Conservation (phyloP, 768 basidiomycete species). For the Macrocybe gigantea region DNA sequence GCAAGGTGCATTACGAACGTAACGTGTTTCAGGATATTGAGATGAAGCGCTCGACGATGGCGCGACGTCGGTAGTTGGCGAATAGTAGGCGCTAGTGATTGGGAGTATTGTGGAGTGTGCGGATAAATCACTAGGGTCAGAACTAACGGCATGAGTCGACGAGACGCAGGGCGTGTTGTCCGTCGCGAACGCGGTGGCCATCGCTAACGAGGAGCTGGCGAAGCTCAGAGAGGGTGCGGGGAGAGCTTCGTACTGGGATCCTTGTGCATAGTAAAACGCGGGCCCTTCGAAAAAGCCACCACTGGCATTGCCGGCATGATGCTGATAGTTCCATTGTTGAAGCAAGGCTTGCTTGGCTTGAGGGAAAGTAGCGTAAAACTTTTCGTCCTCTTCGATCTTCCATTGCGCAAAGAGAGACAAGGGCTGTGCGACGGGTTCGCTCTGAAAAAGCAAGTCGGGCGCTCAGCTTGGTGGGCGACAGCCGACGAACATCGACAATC, state of each 20-base stretch:
- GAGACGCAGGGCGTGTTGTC: background rate
- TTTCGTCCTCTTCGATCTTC: conserved; percentile 29
- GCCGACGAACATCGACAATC: too few species aligned
- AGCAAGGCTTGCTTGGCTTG: conserved; percentile 19
- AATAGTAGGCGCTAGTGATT: background rate
- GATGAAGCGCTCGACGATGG: too few species aligned
- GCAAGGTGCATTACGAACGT: too few species aligned
- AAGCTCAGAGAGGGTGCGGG: too few species aligned
- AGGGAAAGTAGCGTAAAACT: conserved; percentile 34
- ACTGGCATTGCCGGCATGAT: conserved; percentile 1
- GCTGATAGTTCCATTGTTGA: conserved; percentile 9
- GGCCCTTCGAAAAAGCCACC: conserved; percentile 10
- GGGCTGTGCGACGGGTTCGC: background rate
- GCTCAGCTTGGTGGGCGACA: background rate
- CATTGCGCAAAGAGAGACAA: conserved; percentile 25
- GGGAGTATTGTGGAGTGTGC: background rate
- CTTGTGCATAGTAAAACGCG: conserved; percentile 8
- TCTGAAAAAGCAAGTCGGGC: background rate
- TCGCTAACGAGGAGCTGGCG: too few species aligned
- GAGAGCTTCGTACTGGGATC: background rate
- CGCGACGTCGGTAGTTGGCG: background rate
- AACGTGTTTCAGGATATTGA: too few species aligned
- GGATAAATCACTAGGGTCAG: too few species aligned
- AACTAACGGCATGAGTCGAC: background rate
- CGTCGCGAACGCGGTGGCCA: too few species aligned